Conservation (phyloP, 208 protist species). For the Balamuthia mandrillaris region DNA sequence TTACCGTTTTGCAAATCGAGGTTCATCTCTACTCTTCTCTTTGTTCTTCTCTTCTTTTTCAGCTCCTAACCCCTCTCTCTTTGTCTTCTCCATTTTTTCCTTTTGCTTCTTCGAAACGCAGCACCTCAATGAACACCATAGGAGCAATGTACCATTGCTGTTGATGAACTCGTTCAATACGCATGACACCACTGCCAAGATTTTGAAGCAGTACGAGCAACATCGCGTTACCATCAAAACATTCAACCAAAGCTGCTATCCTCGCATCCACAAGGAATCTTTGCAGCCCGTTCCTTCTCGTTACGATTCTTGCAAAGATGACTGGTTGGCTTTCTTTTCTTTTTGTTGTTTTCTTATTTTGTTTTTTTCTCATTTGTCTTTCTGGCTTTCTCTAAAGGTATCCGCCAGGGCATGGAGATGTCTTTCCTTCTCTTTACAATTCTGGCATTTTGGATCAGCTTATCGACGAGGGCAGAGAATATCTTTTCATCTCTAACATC, state of each 20-base stretch:
- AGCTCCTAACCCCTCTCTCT: background rate
- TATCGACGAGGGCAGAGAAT: constrained; percentile 84
- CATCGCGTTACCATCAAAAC: constrained; percentile 63
- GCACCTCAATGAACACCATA: constrained; percentile 82
- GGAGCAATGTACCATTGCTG: constrained; percentile 88
- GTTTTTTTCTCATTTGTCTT: too few species aligned
- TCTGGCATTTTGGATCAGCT: constrained; percentile 76
- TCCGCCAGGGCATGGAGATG: constrained; percentile 98
- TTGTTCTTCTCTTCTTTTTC: background rate
- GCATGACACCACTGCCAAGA: constrained; percentile 81
- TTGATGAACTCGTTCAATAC: constrained; percentile 99
- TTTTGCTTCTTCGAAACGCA: constrained; percentile 46
- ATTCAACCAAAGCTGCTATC: constrained; percentile 79
- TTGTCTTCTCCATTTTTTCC: background rate
- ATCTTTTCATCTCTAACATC: constrained; percentile 97
- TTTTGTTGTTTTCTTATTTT: background rate
- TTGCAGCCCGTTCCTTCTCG: constrained; percentile 64
- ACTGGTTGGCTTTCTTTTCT: too few species aligned
- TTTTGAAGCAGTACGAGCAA: constrained; percentile 70
- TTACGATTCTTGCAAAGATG: background rate
- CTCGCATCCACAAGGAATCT: constrained; percentile 73
- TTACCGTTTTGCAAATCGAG: constrained; percentile 89
- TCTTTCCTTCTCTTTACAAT: constrained; percentile 90
- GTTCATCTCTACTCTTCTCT: background rate
- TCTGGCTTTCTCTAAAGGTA: constrained; percentile 86